These are phyloP conservation scores for Alternaria sp. DNA, from an alignment of 2,329 filamentous ascomycete genomes.

Conservation along the genomic window DNA sequence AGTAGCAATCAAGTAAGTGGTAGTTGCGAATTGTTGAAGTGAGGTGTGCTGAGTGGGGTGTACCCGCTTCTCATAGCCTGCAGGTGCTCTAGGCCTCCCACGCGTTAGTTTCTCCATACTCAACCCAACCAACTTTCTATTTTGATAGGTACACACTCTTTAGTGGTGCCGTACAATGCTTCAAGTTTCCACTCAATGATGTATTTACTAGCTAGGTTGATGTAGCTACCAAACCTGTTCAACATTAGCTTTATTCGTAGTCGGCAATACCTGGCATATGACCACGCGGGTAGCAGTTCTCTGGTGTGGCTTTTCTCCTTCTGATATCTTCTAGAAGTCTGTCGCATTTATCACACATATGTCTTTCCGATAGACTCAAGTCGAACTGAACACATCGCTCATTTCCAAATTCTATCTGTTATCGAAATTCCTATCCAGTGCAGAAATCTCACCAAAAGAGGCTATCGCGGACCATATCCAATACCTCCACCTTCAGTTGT, in stretches of 20 bases:
- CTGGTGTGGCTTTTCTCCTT: background rate
- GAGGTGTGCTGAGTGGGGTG: background rate
- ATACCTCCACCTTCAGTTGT: conserved; percentile 3
- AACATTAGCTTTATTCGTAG: background rate
- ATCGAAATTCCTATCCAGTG: background rate
- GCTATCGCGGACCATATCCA: background rate
- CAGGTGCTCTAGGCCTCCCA: conserved; percentile 1
- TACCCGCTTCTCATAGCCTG: background rate
- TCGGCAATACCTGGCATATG: background rate
- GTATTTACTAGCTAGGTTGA: background rate
- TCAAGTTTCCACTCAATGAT: background rate
- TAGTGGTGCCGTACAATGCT: background rate
- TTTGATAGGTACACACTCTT: background rate
- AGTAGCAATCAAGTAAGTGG: rapidly evolving
- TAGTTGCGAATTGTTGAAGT: background rate
- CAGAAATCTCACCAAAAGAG: background rate
- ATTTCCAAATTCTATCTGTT: background rate
- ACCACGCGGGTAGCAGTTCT: background rate
- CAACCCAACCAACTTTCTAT: background rate
- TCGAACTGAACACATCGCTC: background rate
- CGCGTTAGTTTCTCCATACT: background rate
- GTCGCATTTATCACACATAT: background rate
- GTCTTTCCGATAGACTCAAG: background rate
- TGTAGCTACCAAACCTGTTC: background rate
- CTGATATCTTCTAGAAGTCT: background rate